Evolutionary conservation across 2,329 filamentous ascomycete species (phyloP).

Genomic region (Arthrobotrys sphaeroides): DNA sequence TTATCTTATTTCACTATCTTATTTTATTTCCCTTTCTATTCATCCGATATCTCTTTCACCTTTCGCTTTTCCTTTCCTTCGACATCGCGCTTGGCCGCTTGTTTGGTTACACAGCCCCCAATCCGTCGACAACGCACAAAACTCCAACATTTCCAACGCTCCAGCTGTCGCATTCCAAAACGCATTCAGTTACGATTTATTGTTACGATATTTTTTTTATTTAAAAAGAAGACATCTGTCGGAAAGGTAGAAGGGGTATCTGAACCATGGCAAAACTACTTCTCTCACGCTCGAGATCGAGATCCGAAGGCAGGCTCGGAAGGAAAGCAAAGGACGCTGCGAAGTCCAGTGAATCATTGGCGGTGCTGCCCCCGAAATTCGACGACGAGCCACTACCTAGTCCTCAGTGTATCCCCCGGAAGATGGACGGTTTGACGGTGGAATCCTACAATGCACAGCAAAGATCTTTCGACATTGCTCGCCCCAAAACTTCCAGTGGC

Average conservation of each 20-base stretch:
- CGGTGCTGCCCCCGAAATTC: slow-evolving; percentile 16
- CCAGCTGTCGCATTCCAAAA: too few species aligned
- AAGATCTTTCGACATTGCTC: slow-evolving; percentile 34
- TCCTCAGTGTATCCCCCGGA: slow-evolving; percentile 20
- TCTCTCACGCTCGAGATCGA: slow-evolving; percentile 45
- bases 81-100: slow-evolving; percentile 1
- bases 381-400: slow-evolving; percentile 34
- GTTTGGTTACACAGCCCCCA: not conserved
- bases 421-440: slow-evolving; percentile 16
- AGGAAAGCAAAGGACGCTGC: slow-evolving; percentile 35
- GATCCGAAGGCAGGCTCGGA: slow-evolving; percentile 34
- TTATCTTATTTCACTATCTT: slow-evolving; percentile 51
- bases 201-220: not conserved
- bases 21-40: slow-evolving; percentile 19
- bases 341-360: slow-evolving; percentile 40
- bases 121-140: slow-evolving; percentile 16
- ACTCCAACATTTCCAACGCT: slow-evolving; percentile 7
- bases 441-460: slow-evolving; percentile 27
- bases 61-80: not conserved
- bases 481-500: slow-evolving; percentile 40
- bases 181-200: not conserved
- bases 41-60: not conserved
- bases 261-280: slow-evolving; percentile 47
- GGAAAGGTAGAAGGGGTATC: not conserved
- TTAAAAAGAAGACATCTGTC: too few species aligned